Evolutionary conservation across 192 early-diverging fungal genomes (phyloP).

Genomic region (Backusella westeae): DNA sequence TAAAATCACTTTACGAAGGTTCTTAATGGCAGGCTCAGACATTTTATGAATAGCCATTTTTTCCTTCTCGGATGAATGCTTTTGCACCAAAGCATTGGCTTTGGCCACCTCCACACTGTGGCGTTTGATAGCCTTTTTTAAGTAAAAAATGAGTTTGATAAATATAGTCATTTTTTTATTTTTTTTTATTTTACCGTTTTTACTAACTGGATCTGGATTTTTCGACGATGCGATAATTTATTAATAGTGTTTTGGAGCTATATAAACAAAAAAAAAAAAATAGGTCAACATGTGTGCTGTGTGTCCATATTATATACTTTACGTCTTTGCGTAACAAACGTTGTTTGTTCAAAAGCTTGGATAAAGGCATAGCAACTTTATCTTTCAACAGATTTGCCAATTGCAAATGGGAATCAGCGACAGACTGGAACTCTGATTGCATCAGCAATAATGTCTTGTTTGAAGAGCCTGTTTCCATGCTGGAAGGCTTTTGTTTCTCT

Average conservation of each 20-base stretch:
- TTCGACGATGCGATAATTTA: not conserved
- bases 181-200: not conserved
- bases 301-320: not conserved
- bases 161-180: not conserved
- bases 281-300: not conserved
- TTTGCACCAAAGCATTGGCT: conserved; percentile 1
- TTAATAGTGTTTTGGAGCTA: conserved; percentile 9
- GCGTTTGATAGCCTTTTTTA: not conserved
- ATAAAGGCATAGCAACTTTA: conserved; percentile 3
- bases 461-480: not conserved
- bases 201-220: conserved; percentile 7
- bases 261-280: not conserved
- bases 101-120: conserved; percentile 2
- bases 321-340: not conserved
- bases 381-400: not conserved
- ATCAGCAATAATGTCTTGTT: not conserved
- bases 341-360: conserved; percentile 4
- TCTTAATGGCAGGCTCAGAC: not conserved
- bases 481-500: not conserved
- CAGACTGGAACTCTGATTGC: not conserved
- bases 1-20: not conserved
- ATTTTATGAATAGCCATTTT: conserved; percentile 10
- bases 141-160: not conserved
- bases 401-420: conserved; percentile 7
- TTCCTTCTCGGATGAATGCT: conserved; percentile 3